These are phyloP conservation scores for Goniomonas avonlea DNA, from an alignment of 78 protist genomes.

Conservation along the genomic window DNA sequence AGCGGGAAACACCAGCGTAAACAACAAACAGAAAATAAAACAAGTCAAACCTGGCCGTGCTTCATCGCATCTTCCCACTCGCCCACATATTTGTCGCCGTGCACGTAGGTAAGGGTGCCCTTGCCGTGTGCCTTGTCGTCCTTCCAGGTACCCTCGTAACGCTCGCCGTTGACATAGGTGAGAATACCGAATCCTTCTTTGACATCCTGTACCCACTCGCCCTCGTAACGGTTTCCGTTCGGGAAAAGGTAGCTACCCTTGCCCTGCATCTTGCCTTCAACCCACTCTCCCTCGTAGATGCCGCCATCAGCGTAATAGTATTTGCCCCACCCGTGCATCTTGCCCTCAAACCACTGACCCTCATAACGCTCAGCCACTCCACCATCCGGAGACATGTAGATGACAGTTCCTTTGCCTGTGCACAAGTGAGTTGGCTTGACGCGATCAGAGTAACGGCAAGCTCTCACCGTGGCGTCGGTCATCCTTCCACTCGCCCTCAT, in stretches of 20 bases:
- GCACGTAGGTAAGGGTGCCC: conserved; percentile 37
- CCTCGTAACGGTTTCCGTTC: conserved; percentile 44
- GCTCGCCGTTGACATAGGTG: conserved; percentile 48
- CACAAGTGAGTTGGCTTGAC: too few species aligned
- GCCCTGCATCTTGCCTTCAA: conserved; percentile 62
- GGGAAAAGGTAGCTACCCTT: conserved; percentile 46
- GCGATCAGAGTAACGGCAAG: background rate
- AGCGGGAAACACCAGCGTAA: background rate
- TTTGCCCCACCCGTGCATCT: conserved; percentile 30
- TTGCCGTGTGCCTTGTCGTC: conserved; percentile 43
- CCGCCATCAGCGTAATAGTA: conserved; percentile 53
- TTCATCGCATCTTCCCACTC: conserved; percentile 44
- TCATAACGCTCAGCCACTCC: conserved; percentile 34
- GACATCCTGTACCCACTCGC: conserved; percentile 28
- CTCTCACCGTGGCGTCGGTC: conserved; percentile 18
- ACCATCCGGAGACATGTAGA: conserved; percentile 27
- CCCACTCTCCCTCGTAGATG: conserved; percentile 67
- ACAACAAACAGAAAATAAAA: background rate
- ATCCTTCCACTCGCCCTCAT: conserved; percentile 47
- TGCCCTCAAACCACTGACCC: conserved; percentile 29
- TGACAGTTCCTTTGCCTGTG: conserved; percentile 9
- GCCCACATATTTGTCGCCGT: conserved; percentile 48
- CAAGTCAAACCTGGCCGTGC: conserved; percentile 26
- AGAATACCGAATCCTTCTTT: conserved; percentile 49
- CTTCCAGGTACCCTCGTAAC: conserved; percentile 51